Evolutionary conservation across 2,329 filamentous ascomycete species (phyloP).

Genomic region (Cyphellophora europaea): DNA sequence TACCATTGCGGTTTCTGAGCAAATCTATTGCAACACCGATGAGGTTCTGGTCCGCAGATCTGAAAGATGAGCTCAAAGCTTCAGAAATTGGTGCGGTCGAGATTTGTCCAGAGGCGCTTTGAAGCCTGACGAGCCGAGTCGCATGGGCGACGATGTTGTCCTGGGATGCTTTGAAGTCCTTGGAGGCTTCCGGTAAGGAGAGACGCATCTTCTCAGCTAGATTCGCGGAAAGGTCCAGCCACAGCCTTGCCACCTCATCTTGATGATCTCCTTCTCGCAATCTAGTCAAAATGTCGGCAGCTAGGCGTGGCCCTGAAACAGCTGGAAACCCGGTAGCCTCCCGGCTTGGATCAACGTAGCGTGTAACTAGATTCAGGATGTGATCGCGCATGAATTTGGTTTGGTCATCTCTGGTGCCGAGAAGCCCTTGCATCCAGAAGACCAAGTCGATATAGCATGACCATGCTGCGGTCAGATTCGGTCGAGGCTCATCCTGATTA

Average conservation of each 20-base stretch:
- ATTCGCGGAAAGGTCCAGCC: slow-evolving; percentile 51
- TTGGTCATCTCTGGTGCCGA: too few relatives aligned
- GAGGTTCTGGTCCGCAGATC: slow-evolving; percentile 17
- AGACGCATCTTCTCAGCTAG: slow-evolving; percentile 60
- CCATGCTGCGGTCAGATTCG: slow-evolving; percentile 63
- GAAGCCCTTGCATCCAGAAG: slow-evolving; percentile 41
- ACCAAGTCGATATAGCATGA: slow-evolving; percentile 61
- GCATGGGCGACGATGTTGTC: slow-evolving; percentile 56
- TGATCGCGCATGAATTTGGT: too few relatives aligned
- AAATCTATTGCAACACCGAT: slow-evolving; percentile 40
- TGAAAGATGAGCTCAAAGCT: slow-evolving; percentile 2
- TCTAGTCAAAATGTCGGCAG: slow-evolving; percentile 28
- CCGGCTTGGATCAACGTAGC: slow-evolving; percentile 41
- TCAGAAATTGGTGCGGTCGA: slow-evolving; percentile 3
- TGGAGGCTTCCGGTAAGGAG: slow-evolving; percentile 73
- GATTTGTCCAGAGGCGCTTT: slow-evolving; percentile 27
- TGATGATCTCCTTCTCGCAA: slow-evolving; percentile 25
- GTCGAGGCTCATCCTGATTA: slow-evolving; percentile 61
- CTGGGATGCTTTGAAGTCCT: slow-evolving; percentile 66
- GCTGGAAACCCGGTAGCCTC: slow-evolving; percentile 39
- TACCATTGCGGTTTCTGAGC: slow-evolving; percentile 48
- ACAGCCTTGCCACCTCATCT: slow-evolving; percentile 46
- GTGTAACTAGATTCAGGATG: slow-evolving; percentile 43
- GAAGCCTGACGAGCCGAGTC: slow-evolving; percentile 57
- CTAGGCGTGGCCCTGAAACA: slow-evolving; percentile 26